phyloP scores from a whole-genome alignment of 1,284 basidiomycete genomes.

The Fomitopsis schrenkii region DNA sequence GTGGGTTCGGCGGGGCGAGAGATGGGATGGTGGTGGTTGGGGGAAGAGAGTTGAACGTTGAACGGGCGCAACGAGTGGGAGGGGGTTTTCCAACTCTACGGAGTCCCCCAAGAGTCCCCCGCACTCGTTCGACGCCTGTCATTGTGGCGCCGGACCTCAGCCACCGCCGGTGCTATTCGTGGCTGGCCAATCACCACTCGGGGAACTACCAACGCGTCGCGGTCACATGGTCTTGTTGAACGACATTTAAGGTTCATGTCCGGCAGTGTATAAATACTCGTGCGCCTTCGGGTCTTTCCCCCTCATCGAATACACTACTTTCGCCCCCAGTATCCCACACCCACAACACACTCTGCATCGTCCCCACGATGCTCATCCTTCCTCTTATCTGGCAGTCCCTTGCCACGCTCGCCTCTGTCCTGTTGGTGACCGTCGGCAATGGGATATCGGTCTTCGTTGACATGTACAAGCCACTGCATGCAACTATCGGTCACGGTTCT shows the following conservation, averaged over 20 bases:
- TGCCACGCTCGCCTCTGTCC: neutral
- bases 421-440: neutral
- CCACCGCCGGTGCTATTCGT: too few species aligned
- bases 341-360: neutral
- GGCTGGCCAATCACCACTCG: too few species aligned
- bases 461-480: neutral
- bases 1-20: too few species aligned
- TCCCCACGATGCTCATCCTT: neutral
- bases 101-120: too few species aligned
- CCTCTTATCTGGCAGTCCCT: neutral
- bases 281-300: neutral
- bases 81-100: too few species aligned
- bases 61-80: too few species aligned
- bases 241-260: neutral
- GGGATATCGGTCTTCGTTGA: neutral
- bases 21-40: too few species aligned
- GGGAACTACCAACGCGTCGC: neutral
- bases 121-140: too few species aligned
- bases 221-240: neutral
- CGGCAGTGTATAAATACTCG: neutral
- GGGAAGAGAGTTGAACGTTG: too few species aligned
- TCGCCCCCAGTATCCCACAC: neutral
- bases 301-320: neutral
- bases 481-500: too few species aligned
- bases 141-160: too few species aligned